A percentile compares a stretch with the other conserved stretches of the same genome.
These are phyloP conservation scores for Kazachstania psychrophila DNA, from an alignment of 805 yeast species.

Conservation along the genomic window DNA sequence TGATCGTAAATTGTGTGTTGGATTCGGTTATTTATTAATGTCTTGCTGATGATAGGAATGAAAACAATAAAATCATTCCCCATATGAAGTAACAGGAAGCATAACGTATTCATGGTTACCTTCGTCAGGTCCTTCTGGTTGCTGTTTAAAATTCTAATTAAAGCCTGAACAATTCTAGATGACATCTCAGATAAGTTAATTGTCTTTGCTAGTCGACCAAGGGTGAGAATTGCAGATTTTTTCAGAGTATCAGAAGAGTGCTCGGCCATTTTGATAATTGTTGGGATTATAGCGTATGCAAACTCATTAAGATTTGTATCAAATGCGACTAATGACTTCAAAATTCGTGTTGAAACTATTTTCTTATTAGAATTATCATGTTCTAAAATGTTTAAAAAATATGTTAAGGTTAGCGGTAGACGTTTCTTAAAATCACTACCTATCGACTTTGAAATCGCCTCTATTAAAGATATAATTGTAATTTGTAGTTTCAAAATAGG, in stretches of 20 bases:
- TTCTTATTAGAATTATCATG: constrained; percentile 55
- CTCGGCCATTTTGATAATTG: constrained; percentile 73
- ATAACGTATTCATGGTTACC: constrained; percentile 68
- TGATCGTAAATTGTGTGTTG: constrained; percentile 73
- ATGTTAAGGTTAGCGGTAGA: constrained; percentile 66
- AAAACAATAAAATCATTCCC: constrained; percentile 79
- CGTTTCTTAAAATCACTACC: constrained; percentile 88
- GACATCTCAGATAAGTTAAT: constrained; percentile 80
- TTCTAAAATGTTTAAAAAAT: constrained; percentile 68
- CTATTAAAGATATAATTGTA: constrained; percentile 70
- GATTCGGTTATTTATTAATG: constrained; percentile 50
- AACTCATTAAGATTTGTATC: constrained; percentile 86
- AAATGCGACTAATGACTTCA: constrained; percentile 75
- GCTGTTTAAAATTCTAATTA: constrained; percentile 53
- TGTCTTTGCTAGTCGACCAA: constrained; percentile 69
- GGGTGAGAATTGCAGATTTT: constrained; percentile 66
- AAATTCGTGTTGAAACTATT: constrained; percentile 58
- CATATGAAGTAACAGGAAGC: constrained; percentile 69
- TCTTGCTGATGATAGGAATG: constrained; percentile 70
- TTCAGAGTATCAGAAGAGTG: constrained; percentile 49
- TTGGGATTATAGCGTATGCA: constrained; percentile 79
- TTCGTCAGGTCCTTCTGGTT: constrained; percentile 50
- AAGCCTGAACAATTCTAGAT: constrained; percentile 79
- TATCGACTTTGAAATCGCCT: constrained; percentile 73
- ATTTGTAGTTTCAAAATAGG: constrained; percentile 54